Base-by-base conservation (phyloP, 108 stramenopile species). In the Pseudonitzschia multiseries region DNA sequence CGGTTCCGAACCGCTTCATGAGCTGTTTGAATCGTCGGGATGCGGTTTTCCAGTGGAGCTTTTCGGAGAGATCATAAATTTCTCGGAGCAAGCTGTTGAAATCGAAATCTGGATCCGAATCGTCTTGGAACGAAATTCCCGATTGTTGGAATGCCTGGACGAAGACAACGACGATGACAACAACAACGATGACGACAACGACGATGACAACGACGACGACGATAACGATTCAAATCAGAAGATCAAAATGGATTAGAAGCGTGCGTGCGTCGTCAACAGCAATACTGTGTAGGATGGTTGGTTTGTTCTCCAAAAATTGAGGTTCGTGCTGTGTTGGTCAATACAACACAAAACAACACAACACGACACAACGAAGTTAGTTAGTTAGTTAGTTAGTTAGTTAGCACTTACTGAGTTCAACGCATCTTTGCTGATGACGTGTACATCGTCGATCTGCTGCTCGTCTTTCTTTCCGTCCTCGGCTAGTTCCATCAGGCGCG, bases 11-110 rank as follows among this genome's bases (percentile, higher is more conserved):
- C 0, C 65, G 54, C 17, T 73, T 68, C 6, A 59, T 65, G 18
- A 92, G 69, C 54, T 80, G 74, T 79, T 89, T 91, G 52, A 94
- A 83, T 76, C 86, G 88, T 32, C 93, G 77, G 1, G 88, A 83
- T 8, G 93, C 93, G 41, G 83, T 73, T 74, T 94, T 94, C 93
- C 93, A 94, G 60, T 94, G 89, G 27, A 81, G 79, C n/a, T 80
- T 57, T n/a, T 87, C 82, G 6, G 89, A 80, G 44, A 85, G 87
- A 41, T 67, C 31, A 32, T 71, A 70, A 46, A 88, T 83, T 42
- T 87, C 83, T 14, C 43, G 56, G 28, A 94, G 69, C 32, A 89
- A 51, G 21, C 84, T 71, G 63, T 92, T 90, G 76, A 82, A 87
- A 46, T 94, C 90, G 63, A 77, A 88, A 57, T 89, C 83, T 0